Base-by-base conservation (phyloP, 495 filamentous ascomycete species). In the Rhypophila decipiens region DNA sequence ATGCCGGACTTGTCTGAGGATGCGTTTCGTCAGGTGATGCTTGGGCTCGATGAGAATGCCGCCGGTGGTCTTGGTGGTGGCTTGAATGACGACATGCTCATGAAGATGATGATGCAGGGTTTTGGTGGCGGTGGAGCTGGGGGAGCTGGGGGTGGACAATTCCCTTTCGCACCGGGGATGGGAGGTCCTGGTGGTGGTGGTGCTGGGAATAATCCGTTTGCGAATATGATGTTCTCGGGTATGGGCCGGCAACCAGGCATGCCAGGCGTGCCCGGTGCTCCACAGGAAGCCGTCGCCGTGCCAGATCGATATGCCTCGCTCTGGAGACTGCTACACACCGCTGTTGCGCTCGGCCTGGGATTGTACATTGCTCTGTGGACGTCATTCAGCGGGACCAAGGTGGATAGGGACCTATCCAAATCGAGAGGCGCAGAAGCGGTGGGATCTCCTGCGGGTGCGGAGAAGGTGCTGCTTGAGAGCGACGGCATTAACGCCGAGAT, bases 301-400 rank as follows among this genome's bases (percentile, higher is more conserved):
- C 66, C 68, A 54, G 72, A 72, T 63, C 75, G 66, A 45, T 65
- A 63, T 9, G 56, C 66, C 1, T 75, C 79, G 46, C 47, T 88
- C 1, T 95, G 88, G 87, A 82, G 85, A 43, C 70, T 87, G 12
- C 59, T 93, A 13, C 90, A 96, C 64, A 77, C 81, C 2, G 33
- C 88, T 0, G 85, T 90, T 63, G 80, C 88, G 0, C 59, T 94
- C 11, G 64, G 69, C 1, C 69, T 95, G 4, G 87, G 83, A 0
- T 52, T 86, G 10, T 95, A 93, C 59, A 74, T 94, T 41, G 70
- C 77, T 40, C 44, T 86, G 40, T 68, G 74, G 51, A 71, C 85
- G 39, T 65, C 85, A 40, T 82, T 90, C 72, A 70, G 77, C 52
- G 75, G 87, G 46, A 65, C 76, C 61, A 71, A 67, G 42, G 41